These are phyloP conservation scores for Verticillium isaacii DNA, from an alignment of 2,329 filamentous ascomycete species.

Conservation along the genomic window DNA sequence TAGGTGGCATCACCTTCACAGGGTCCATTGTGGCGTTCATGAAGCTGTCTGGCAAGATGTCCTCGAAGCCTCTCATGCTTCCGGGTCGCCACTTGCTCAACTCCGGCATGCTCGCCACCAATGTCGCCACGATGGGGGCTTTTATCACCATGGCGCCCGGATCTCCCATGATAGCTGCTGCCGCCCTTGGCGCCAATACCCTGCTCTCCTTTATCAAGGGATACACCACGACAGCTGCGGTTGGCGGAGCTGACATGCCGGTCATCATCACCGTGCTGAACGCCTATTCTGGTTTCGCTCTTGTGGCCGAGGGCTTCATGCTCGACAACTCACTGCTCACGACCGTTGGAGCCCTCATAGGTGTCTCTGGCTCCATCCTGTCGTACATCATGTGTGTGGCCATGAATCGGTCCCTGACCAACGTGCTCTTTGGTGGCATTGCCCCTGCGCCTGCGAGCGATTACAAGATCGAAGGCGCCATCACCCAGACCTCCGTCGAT, in stretches of 20 bases:
- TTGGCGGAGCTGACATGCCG: constrained; percentile 92
- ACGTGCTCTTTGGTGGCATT: constrained; percentile 83
- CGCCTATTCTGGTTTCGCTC: constrained; percentile 83
- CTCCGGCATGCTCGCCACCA: constrained; percentile 66
- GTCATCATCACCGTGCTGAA: constrained; percentile 89
- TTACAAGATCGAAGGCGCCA: constrained; percentile 73
- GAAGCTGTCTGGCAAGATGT: constrained; percentile 80
- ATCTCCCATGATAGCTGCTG: constrained; percentile 72
- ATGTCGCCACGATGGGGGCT: constrained; percentile 76
- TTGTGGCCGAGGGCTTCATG: constrained; percentile 91
- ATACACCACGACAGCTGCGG: constrained; percentile 81
- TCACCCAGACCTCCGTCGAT: constrained; percentile 74
- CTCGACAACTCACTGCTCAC: constrained; percentile 81
- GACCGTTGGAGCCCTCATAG: constrained; percentile 80
- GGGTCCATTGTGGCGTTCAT: constrained; percentile 86
- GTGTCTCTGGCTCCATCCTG: constrained; percentile 82
- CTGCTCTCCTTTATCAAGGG: constrained; percentile 79
- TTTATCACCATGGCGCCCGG: constrained; percentile 80
- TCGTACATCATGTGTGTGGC: constrained; percentile 85
- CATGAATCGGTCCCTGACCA: constrained; percentile 88
- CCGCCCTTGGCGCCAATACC: constrained; percentile 71
- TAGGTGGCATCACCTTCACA: constrained; percentile 85
- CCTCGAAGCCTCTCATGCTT: constrained; percentile 67
- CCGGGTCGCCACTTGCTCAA: constrained; percentile 76
- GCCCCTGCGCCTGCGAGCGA: constrained; percentile 57